Evolutionary conservation across 805 yeast species (phyloP).

Genomic region (Saccharomycopsis guyanensis): DNA sequence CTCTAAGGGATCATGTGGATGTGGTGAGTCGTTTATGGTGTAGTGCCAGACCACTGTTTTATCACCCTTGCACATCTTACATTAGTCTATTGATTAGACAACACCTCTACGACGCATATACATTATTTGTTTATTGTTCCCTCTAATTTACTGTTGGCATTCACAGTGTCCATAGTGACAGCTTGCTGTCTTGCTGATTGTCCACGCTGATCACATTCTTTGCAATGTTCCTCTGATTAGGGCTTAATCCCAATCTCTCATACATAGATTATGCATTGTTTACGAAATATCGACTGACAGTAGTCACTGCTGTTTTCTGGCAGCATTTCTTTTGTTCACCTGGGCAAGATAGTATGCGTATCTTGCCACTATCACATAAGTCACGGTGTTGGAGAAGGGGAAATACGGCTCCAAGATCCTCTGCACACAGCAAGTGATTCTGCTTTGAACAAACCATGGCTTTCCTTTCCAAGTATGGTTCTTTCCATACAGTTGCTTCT

Average conservation of each 20-base stretch:
- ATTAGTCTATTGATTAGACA: too few relatives aligned
- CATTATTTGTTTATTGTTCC: neutral
- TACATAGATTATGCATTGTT: neutral
- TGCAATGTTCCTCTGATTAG: too few relatives aligned
- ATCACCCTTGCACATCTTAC: too few relatives aligned
- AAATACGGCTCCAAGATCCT: neutral
- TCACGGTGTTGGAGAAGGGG: neutral
- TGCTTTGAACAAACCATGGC: neutral
- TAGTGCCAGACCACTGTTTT: too few relatives aligned
- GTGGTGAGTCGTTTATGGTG: constrained; percentile 98
- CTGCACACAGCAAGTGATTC: constrained; percentile 1
- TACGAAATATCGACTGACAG: neutral
- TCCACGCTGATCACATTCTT: too few relatives aligned
- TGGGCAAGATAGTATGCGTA: constrained; percentile 6
- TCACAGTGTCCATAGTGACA: too few relatives aligned
- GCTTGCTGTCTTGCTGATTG: too few relatives aligned
- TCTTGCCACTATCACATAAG: neutral
- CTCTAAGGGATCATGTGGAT: constrained; percentile 96
- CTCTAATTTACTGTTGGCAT: too few relatives aligned
- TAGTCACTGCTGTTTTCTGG: too few relatives aligned
- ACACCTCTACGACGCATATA: too few relatives aligned
- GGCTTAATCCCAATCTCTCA: too few relatives aligned
- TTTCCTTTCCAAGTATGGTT: constrained; percentile 9
- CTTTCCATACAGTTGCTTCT: neutral
- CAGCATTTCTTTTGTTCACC: constrained; percentile 4